Evolutionary conservation across 75 land plant genomes (phyloP).

Genomic region (Cryptomeria japonica): DNA sequence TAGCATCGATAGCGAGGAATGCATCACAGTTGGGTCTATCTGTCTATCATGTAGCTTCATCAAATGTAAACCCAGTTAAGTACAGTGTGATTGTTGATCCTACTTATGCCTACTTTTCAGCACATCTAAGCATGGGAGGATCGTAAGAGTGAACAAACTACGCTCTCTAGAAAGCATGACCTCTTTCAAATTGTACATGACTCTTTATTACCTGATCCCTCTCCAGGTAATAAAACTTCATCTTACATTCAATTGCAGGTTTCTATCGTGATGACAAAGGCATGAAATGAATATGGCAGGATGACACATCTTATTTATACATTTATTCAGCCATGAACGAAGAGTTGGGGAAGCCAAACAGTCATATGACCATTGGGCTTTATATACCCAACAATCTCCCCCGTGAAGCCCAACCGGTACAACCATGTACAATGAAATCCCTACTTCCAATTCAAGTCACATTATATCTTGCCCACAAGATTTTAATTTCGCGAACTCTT

Average conservation of each 20-base stretch:
- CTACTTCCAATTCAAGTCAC: no score
- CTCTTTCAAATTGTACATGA: not conserved
- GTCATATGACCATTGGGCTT: no score
- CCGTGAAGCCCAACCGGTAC: no score
- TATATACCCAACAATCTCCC: no score
- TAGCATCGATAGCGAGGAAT: constrained; percentile 60
- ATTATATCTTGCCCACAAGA: no score
- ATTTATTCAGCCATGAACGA: no score
- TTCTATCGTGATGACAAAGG: not conserved
- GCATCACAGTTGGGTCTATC: constrained; percentile 18
- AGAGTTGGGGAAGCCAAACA: no score
- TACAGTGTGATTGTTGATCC: constrained; percentile 17
- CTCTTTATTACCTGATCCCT: not conserved
- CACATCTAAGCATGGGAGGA: not conserved
- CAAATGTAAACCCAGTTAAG: constrained; percentile 54
- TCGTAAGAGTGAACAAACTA: not conserved
- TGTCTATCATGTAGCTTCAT: constrained; percentile 70
- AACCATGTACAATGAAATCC: no score
- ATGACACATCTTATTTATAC: no score
- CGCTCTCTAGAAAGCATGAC: not conserved
- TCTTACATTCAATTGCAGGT: no score
- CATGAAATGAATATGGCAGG: not conserved
- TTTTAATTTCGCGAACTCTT: no score
- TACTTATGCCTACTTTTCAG: constrained; percentile 29
- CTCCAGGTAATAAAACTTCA: not conserved